Evolutionary conservation across 2,329 filamentous ascomycete species (phyloP), one percentile per base, ranked within the genome.

Genomic region (Elsinoe necatrix): DNA sequence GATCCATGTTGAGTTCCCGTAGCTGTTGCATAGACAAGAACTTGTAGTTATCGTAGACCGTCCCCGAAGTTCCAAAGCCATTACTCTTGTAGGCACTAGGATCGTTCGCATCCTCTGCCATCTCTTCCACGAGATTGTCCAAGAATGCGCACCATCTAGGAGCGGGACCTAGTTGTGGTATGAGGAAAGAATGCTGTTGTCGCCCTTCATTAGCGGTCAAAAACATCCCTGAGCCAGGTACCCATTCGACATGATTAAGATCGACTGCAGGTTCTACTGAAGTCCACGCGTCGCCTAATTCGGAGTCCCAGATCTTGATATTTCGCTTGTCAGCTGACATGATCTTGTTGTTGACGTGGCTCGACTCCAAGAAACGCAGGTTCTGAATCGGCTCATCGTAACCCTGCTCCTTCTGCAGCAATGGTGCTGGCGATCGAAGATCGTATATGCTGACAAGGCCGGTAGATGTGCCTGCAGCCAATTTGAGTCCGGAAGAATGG

Each of bases 21-120:
- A 98, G 78, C 70, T 98, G 91, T 42, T 88, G 83, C 60, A 89
- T 72, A 1, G 92, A 95, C 67, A 98, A 77, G 81, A 98, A 98
- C 73, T 97, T 98, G 82, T 92, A 97, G 73, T 98, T 97, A 73
- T 98, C 93, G 76, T 98, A 98, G 8, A 93, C 89, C 64, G 93
- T 85, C 27, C 85, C 86, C 8, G 63, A 65, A 16, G 63, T 62
- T 67, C 86, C 64, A 16, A 55, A 83, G 6, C 61, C 60, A 27
- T 58, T 51, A n/a, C 70, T 67, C 41, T 70, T 72, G 63, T 73
- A 79, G 2, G 75, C 73, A 57, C 80, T 79, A 4, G 83, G 83
- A 65, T 86, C 83, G 64, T 82, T 80, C 7, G 77, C 76, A 63
- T 85, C 81, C 68, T 97, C 92, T 7, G 92, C 92, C 89, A 98